Evolutionary conservation across 345 rosid species (phyloP), one percentile per base, ranked within the genome.

Genomic region (Sapria himalayana): DNA sequence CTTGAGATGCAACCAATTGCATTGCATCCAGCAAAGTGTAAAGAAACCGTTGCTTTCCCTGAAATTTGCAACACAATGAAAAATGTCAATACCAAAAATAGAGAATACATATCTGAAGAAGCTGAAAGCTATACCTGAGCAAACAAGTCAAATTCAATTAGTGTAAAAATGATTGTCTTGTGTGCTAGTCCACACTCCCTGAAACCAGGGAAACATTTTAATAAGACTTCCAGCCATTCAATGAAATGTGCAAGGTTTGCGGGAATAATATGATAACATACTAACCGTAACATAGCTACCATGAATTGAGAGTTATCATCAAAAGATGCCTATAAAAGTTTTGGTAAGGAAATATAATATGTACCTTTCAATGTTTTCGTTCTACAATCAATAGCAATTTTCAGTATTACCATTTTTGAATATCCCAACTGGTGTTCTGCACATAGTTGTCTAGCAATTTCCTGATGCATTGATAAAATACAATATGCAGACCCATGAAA

Each of bases 101-200:
- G 1, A 25, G 19, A 17, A 36, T 24, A 22, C 12, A 24, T 22
- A 25, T 37, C 41, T 24, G 8, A 17, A 23, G 41, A 15, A 19
- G 25, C 19, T 16, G 17, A 2, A 6, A 29, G 32, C 32, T 38
- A 11, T 68, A 74, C 97, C 94, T 78, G 97, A 46, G 85, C 80
- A 65, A 86, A 86, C 60, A 63, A 65, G 59, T 89, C 94, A 60
- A 89, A 89, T 56, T 89, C 94, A 55, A 78, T 75, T 53, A 89
- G 80, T 51, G 64, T 71, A 60, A 89, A 89, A 46, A 74, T 67
- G 22, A 82, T 59, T 15, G 98, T 89, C 61, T 76, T 89, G 66
- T 89, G 94, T 5, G 94, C 85, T 49, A 82, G 59, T 54, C 94
- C 94, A 62, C 94, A 89, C 61, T 82, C 93, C 76, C 98, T 89